Conservation (phyloP, 2,329 filamentous ascomycete species). For the Rutstroemia sp. region DNA sequence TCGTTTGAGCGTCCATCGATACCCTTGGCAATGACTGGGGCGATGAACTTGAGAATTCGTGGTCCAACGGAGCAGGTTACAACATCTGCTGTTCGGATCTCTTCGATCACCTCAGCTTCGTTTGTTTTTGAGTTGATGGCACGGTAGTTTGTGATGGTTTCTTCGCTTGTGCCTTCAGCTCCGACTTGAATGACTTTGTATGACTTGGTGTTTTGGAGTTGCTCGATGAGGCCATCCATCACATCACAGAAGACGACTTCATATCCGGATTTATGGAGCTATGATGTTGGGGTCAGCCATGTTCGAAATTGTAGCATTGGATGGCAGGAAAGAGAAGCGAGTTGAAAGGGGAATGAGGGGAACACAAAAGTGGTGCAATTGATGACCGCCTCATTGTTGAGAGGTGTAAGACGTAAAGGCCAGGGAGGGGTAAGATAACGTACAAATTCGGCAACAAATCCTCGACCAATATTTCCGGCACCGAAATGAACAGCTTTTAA, state of each 20-base stretch:
- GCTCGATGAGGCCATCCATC: conserved; percentile 72
- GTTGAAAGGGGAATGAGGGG: background rate
- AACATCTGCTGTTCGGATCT: conserved; percentile 80
- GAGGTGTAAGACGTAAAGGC: background rate
- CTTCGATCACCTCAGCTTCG: conserved; percentile 71
- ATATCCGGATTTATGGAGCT: conserved; percentile 75
- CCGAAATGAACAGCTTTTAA: conserved; percentile 80
- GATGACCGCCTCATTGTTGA: background rate
- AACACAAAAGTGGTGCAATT: background rate
- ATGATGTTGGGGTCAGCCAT: conserved; percentile 5
- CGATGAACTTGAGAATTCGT: conserved; percentile 93
- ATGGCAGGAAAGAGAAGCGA: background rate
- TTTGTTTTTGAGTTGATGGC: conserved; percentile 92
- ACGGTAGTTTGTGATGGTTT: conserved; percentile 88
- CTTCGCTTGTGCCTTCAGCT: conserved; percentile 69
- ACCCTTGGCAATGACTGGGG: conserved; percentile 89
- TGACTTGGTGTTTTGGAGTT: conserved; percentile 64
- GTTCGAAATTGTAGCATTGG: background rate
- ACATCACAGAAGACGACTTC: conserved; percentile 97
- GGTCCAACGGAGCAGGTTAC: conserved; percentile 97
- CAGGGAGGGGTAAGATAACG: background rate
- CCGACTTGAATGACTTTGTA: conserved; percentile 95
- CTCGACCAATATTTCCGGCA: conserved; percentile 69
- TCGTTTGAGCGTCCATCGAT: conserved; percentile 67
- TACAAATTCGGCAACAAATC: conserved; percentile 26